A percentile compares a stretch with the other conserved stretches of the same genome.
phyloP scores from a whole-genome alignment of 2,329 filamentous ascomycete genomes.

The Colletotrichum chlorophyti region DNA sequence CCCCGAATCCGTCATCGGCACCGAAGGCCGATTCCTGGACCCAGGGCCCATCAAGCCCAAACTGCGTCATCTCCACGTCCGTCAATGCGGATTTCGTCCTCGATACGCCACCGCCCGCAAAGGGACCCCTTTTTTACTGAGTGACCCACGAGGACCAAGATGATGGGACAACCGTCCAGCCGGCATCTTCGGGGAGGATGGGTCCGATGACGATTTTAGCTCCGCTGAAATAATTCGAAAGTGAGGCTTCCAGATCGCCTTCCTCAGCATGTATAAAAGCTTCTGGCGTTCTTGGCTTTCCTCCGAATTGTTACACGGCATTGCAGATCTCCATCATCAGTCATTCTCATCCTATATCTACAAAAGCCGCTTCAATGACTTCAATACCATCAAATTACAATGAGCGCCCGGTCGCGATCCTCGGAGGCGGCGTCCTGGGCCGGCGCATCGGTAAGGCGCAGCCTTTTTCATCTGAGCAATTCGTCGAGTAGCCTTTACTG shows the following conservation, averaged over 20 bases:
- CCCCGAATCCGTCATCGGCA: slow-evolving; percentile 19
- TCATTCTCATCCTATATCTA: neutral
- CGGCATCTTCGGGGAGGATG: neutral
- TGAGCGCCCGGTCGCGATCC: slow-evolving; percentile 41
- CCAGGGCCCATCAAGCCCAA: neutral
- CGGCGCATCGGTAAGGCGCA: slow-evolving; percentile 47
- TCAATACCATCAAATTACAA: slow-evolving; percentile 31
- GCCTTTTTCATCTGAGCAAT: too few relatives aligned
- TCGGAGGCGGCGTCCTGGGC: slow-evolving; percentile 51
- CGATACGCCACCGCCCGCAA: slow-evolving; percentile 8
- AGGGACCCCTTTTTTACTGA: neutral
- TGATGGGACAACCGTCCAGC: neutral
- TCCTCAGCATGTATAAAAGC: neutral
- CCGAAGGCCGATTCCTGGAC: neutral
- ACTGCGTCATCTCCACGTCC: slow-evolving; percentile 8
- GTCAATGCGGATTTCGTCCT: neutral
- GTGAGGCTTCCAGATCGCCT: slow-evolving; percentile 1
- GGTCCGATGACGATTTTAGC: neutral
- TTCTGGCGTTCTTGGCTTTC: neutral
- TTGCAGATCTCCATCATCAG: neutral
- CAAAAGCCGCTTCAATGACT: slow-evolving; percentile 18
- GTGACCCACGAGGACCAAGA: slow-evolving; percentile 6
- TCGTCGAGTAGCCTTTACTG: too few relatives aligned
- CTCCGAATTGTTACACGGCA: too few relatives aligned
- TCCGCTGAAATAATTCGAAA: slow-evolving; percentile 4